A percentile compares a stretch with the other conserved stretches of the same genome.
Conservation (phyloP, 2,329 filamentous ascomycete genomes). For the Shiraia sp. region DNA sequence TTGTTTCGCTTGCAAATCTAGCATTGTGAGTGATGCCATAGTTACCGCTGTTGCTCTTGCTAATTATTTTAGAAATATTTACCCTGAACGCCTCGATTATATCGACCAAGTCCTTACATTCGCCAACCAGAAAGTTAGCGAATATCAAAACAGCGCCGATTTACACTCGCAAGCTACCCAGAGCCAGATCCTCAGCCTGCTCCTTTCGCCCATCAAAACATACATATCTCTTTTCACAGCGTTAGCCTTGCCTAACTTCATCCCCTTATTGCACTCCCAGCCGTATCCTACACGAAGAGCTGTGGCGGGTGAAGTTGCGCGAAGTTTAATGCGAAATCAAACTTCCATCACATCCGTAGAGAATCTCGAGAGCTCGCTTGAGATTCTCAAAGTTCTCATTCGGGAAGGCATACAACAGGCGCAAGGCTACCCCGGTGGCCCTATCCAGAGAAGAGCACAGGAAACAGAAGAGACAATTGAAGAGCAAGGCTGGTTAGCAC, state of each 20-base stretch:
- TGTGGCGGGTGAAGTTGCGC: conserved; percentile 85
- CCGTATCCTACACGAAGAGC: conserved; percentile 90
- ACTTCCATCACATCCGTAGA: conserved; percentile 76
- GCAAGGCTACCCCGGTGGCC: conserved; percentile 80
- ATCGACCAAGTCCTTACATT: conserved; percentile 93
- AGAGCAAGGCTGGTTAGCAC: conserved; percentile 95
- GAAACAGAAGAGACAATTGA: conserved; percentile 98
- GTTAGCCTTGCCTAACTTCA: conserved; percentile 85
- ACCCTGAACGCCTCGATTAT: conserved; percentile 89
- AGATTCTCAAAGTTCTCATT: conserved; percentile 87
- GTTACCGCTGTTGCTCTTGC: conserved; percentile 2
- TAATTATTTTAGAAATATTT: conserved; percentile 70
- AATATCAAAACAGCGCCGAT: conserved; percentile 93
- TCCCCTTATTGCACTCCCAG: conserved; percentile 86
- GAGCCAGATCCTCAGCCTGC: conserved; percentile 82
- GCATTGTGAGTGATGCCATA: conserved; percentile 64
- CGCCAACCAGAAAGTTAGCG: conserved; percentile 80
- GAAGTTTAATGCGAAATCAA: conserved; percentile 79
- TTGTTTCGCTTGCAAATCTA: conserved; percentile 92
- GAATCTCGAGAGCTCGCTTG: conserved; percentile 85
- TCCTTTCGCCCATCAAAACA: conserved; percentile 86
- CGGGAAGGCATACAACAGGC: conserved; percentile 84
- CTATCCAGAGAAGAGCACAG: conserved; percentile 70
- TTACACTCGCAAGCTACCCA: conserved; percentile 86
- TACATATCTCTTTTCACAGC: conserved; percentile 98